Evolutionary conservation across 352 stramenopile genomes (phyloP), one percentile per base, ranked within the genome.

Genomic region (Phytophthora sojae): DNA sequence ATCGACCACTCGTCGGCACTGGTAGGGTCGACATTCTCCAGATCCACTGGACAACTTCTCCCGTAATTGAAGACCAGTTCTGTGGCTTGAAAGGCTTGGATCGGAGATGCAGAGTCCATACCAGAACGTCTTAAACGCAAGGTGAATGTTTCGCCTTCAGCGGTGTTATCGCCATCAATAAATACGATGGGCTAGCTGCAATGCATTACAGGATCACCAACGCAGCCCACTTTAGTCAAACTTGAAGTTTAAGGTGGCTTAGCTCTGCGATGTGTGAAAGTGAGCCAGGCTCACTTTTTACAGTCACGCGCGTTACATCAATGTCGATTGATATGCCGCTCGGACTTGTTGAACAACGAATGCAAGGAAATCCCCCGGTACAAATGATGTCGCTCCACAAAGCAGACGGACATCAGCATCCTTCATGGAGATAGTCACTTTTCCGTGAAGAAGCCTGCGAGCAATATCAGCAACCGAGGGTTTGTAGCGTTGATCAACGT

Each of bases 261-360:
- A 94, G 64, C 57, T 96, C 86, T n/a, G 76, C 75, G 17, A 92
- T 80, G 50, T 91, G 83, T 35, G 80, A 82, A 6, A 94, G 39
- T 1, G 81, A 80, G 32, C 82, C 80, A 19, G 88, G 88, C 17
- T 94, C 83, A 47, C 93, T 90, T 71, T 88, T 93, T 3, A 66
- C 73, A 1, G 75, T 78, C 29, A 93, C 29, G 44, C 77, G 77
- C 15, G 83, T 71, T 7, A 93, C 60, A 11, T 80, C 66, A 2
- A 92, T 30, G 32, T 81, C 70, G 6, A 83, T 73, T 37, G 61
- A 71, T 87, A 93, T 3, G 55, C 56, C 6, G 86, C n/a, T 8
- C 61, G 47, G 26, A 86, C 23, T 14, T 37, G 58, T 8, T 88
- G 77, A 4, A 93, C 30, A 5, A 57, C 57, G 4, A 93, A 35